Evolutionary conservation across 2,329 filamentous ascomycete species (phyloP).

Genomic region (Gnomoniopsis sp.): DNA sequence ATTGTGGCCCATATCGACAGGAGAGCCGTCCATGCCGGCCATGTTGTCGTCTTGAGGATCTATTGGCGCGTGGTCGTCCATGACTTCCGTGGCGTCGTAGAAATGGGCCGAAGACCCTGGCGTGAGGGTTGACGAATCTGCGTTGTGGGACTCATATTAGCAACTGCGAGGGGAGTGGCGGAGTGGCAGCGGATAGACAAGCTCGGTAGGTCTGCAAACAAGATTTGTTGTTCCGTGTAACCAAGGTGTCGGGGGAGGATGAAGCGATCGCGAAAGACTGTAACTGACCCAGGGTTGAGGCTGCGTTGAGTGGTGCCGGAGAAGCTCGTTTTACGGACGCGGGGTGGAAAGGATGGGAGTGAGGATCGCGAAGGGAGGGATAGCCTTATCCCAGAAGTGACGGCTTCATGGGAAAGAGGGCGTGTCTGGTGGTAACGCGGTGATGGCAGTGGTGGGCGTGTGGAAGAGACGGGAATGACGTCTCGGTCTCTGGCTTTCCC

Average conservation of each 20-base stretch:
- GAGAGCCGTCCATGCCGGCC: constrained; percentile 46
- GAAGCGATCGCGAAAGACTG: not conserved
- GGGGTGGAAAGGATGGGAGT: not conserved
- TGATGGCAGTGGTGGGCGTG: not conserved
- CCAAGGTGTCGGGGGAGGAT: not conserved
- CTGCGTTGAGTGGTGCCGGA: not conserved
- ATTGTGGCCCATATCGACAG: constrained; percentile 26
- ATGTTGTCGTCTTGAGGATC: constrained; percentile 48
- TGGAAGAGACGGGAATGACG: constrained; percentile 1
- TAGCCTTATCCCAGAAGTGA: constrained; percentile 16
- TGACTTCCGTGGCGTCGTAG: constrained; percentile 48
- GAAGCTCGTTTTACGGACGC: not conserved
- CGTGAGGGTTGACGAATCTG: constrained; percentile 49
- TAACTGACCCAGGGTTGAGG: constrained; percentile 15
- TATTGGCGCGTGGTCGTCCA: constrained; percentile 42
- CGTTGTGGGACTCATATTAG: constrained; percentile 3
- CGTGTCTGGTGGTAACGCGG: not conserved
- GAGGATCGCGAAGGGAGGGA: not conserved
- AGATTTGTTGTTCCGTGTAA: constrained; percentile 6
- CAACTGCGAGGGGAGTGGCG: constrained; percentile 32
- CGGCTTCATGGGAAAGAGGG: constrained; percentile 15
- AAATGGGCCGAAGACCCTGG: constrained; percentile 50
- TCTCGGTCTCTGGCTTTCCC: not conserved
- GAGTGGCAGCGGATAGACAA: constrained; percentile 9
- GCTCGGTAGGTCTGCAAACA: constrained; percentile 4